Base-by-base conservation (phyloP, 441 rosid genomes). In the Populus hybrid region DNA sequence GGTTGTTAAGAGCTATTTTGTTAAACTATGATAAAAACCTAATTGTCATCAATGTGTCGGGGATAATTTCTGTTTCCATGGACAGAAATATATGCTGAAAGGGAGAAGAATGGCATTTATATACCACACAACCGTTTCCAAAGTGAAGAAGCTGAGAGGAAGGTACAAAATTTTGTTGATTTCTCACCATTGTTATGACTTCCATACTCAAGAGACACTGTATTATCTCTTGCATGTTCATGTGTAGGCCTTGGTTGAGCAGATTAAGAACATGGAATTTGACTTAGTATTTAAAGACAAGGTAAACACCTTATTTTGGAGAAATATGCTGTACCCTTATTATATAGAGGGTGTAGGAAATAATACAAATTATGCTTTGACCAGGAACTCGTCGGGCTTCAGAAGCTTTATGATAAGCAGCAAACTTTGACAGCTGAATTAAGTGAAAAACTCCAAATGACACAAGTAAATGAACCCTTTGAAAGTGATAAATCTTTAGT, bases 31-130 rank as follows among this genome's bases (percentile, higher is more conserved):
- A 50, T 14, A 50, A 50, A 50, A 14, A 14, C 57, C 57, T 50
- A 5, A 50, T 50, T 50, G 20, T 14, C 57, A 50, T 50, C 57
- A 50, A 1, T 5, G 57, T 50, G 57, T 5, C 20, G 57, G 57
- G 57, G 57, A 50, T 50, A 50, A 50, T 50, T 50, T 50, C 57
- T 50, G 57, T 50, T 50, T 50, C 57, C n/a, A 50, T 50, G 57
- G 18, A 76, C 89, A 91, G 95, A 93, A 89, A 95, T 91, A 73
- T 87, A 87, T 77, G 91, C 95, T 69, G 88, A 95, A 75, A 90
- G 95, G 82, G 95, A 91, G 85, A 93, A 91, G 81, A 93, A 91
- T 80, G 97, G 95, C 54, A 89, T 93, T 46, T 90, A 88, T 76
- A 90, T 89, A 73, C 93, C 97, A 59, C 83, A 89, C 78, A 91